Percentiles rank a stretch among this genome's conserved stretches.
Evolutionary conservation across 768 basidiomycete genomes (phyloP).

Genomic region (Phanerochaete sordida): DNA sequence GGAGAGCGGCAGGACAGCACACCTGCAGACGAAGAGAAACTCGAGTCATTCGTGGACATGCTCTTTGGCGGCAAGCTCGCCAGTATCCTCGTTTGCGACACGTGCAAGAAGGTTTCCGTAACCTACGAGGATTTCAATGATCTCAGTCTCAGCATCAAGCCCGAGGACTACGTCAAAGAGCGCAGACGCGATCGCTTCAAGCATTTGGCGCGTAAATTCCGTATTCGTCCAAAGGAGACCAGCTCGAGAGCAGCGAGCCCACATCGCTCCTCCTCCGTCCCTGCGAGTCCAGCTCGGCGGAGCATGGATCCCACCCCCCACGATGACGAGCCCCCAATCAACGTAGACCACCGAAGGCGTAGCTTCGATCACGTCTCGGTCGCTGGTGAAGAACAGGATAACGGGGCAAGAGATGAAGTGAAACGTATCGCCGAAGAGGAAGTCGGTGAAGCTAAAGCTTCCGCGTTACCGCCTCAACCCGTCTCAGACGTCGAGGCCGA

Average conservation of each 20-base stretch:
- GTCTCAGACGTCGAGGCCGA: conserved; percentile 5
- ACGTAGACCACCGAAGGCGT: conserved; percentile 35
- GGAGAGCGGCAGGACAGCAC: conserved; percentile 7
- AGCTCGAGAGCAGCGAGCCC: neutral
- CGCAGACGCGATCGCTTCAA: conserved; percentile 78
- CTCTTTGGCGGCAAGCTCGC: conserved; percentile 88
- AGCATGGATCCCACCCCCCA: conserved; percentile 34
- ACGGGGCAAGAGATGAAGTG: conserved; percentile 12
- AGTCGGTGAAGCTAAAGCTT: conserved; percentile 7
- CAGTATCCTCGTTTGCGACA: conserved; percentile 90
- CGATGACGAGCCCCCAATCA: conserved; percentile 35
- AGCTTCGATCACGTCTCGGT: conserved; percentile 37
- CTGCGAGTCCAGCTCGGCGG: conserved; percentile 33
- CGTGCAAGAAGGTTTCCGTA: conserved; percentile 90
- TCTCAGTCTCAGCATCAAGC: conserved; percentile 84
- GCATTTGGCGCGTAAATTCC: conserved; percentile 65
- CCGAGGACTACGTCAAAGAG: conserved; percentile 70
- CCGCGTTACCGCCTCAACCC: neutral
- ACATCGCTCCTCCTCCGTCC: conserved; percentile 56
- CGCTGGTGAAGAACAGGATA: conserved; percentile 5
- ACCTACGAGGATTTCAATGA: conserved; percentile 95
- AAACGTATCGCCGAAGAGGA: neutral
- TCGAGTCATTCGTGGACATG: conserved; percentile 80
- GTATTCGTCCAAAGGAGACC: conserved; percentile 20
- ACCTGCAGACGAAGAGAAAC: conserved; percentile 40